phyloP scores from a whole-genome alignment of 805 yeast genomes.

The Ascoidea tarda region DNA sequence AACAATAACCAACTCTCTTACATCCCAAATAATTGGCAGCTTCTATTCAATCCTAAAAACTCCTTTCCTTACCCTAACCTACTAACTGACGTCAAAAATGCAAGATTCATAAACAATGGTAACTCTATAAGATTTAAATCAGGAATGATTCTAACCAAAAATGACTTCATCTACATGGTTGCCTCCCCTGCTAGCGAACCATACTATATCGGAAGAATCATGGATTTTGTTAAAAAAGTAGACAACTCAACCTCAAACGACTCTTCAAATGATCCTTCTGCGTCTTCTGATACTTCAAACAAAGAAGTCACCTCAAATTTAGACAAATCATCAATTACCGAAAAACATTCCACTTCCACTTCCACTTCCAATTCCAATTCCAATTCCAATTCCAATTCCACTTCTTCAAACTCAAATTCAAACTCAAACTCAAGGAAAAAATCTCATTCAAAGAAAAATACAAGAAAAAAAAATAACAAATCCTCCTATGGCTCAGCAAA shows the following conservation, averaged over 20 bases:
- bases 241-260: slow-evolving; percentile 10
- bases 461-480: too few relatives aligned
- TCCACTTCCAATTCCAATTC: too few relatives aligned
- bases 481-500: too few relatives aligned
- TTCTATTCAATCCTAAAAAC: slow-evolving; percentile 1
- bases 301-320: too few relatives aligned
- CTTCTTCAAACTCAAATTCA: slow-evolving; percentile 3
- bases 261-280: too few relatives aligned
- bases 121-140: slow-evolving; percentile 9
- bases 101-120: neutral
- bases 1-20: neutral
- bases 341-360: too few relatives aligned
- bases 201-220: slow-evolving; percentile 71
- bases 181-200: slow-evolving; percentile 95
- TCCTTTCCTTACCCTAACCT: slow-evolving; percentile 2
- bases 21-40: slow-evolving; percentile 9
- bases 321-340: too few relatives aligned
- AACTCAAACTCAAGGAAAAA: slow-evolving; percentile 22
- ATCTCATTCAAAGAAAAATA: too few relatives aligned
- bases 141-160: slow-evolving; percentile 14
- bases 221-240: slow-evolving; percentile 46
- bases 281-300: too few relatives aligned
- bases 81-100: slow-evolving; percentile 1
- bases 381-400: too few relatives aligned
- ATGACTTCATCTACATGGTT: slow-evolving; percentile 66